A percentile compares a stretch with the other conserved stretches of the same genome.
Conservation (phyloP, 192 early-diverging fungal species). For the Coemansia sp. region DNA sequence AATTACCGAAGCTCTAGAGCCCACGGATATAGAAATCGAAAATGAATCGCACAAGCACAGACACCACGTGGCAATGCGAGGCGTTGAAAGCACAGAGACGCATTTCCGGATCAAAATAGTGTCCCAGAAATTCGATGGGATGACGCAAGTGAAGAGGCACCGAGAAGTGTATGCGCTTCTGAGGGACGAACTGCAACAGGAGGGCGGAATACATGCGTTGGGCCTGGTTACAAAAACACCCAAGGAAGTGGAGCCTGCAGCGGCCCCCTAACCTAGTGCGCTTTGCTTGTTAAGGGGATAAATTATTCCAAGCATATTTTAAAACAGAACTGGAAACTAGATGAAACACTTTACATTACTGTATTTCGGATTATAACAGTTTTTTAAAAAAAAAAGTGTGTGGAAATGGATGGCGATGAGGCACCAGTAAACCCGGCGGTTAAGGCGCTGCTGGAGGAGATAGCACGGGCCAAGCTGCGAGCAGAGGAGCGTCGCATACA, state of each 20-base stretch:
- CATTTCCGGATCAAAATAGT: conserved; percentile 79
- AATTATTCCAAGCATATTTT: no score
- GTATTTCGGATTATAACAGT: background rate
- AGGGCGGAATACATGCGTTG: conserved; percentile 76
- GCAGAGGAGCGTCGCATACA: conserved; percentile 21
- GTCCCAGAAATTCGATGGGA: conserved; percentile 60
- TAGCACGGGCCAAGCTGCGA: conserved; percentile 31
- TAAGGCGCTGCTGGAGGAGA: conserved; percentile 27
- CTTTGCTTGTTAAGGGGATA: no score
- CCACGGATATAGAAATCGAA: conserved; percentile 64
- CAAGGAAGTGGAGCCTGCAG: conserved; percentile 53
- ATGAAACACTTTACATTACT: background rate
- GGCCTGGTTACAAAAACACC: conserved; percentile 76
- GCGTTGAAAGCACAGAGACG: conserved; percentile 73
- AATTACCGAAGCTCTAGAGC: conserved; percentile 54
- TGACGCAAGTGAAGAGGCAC: conserved; percentile 62
- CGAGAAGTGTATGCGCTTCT: conserved; percentile 70
- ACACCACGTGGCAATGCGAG: conserved; percentile 85
- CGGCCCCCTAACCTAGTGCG: background rate
- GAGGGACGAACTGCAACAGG: conserved; percentile 66
- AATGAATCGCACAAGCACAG: conserved; percentile 81
- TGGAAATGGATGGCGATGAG: background rate
- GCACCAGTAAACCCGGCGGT: conserved; percentile 28
- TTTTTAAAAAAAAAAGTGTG: no score
- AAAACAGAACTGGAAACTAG: no score